Evolutionary conservation across 257 asterid genomes (phyloP).

Genomic region (Buddleja alternifolia): DNA sequence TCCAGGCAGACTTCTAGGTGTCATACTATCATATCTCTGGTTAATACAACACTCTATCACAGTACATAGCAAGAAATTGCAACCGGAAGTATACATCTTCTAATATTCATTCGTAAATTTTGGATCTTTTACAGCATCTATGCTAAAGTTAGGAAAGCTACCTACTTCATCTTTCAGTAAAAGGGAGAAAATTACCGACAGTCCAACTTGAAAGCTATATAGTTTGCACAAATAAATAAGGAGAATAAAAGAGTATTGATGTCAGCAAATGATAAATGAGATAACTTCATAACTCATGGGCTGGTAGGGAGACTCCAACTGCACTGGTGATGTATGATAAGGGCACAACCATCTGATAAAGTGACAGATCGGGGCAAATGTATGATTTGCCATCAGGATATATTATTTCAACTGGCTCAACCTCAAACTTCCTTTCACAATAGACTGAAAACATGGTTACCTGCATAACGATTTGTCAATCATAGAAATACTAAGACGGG

Average conservation of each 20-base stretch:
- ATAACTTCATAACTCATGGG: constrained; percentile 58
- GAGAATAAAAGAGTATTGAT: not conserved
- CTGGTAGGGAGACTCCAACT: constrained; percentile 68
- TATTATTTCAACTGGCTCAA: constrained; percentile 86
- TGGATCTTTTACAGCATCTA: not conserved
- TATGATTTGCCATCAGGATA: constrained; percentile 65
- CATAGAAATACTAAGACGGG: not conserved
- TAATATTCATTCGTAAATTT: not conserved
- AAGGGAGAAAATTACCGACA: constrained; percentile 8
- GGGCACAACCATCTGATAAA: constrained; percentile 72
- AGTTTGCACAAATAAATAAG: constrained; percentile 12
- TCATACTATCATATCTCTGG: not conserved
- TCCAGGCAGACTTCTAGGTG: not conserved
- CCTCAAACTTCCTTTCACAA: constrained; percentile 81
- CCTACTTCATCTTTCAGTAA: not conserved
- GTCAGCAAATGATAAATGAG: not conserved
- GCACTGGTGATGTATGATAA: constrained; percentile 62
- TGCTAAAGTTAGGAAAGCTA: not conserved
- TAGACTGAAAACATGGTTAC: constrained; percentile 92
- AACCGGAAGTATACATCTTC: not conserved
- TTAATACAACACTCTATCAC: not conserved
- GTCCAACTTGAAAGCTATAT: constrained; percentile 3
- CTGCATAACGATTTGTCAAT: constrained; percentile 42
- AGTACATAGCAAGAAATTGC: not conserved
- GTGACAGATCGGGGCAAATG: constrained; percentile 73